Conservation (phyloP, 805 yeast species). For the Suhomyces vadensis region DNA sequence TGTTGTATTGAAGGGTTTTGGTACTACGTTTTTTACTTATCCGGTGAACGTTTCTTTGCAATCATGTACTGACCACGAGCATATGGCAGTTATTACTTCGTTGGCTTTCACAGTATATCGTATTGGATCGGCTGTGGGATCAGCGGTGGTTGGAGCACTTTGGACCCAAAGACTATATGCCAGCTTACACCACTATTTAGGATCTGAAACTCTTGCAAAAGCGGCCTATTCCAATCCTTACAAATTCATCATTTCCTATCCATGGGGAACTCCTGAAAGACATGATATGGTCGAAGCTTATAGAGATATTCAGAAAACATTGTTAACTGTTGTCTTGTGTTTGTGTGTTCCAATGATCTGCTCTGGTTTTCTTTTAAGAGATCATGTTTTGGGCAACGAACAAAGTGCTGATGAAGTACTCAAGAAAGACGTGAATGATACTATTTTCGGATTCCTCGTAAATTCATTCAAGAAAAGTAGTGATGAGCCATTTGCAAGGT, state of each 20-base stretch:
- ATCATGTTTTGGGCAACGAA: constrained; percentile 11
- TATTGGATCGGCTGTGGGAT: constrained; percentile 21
- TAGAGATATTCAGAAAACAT: constrained; percentile 12
- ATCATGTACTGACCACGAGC: constrained; percentile 18
- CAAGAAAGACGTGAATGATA: background rate
- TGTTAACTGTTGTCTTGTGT: constrained; percentile 7
- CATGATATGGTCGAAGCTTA: constrained; percentile 8
- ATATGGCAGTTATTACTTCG: constrained; percentile 20
- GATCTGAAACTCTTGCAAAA: constrained; percentile 8
- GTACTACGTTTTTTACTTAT: constrained; percentile 22
- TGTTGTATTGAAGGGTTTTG: constrained; percentile 19
- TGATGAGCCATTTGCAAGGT: background rate
- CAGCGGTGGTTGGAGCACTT: constrained; percentile 22
- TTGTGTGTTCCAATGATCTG: constrained; percentile 15
- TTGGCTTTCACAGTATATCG: constrained; percentile 17
- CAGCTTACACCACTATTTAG: constrained; percentile 52
- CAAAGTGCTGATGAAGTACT: constrained; percentile 14
- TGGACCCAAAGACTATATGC: constrained; percentile 18
- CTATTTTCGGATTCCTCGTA: background rate
- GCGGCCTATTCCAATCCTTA: constrained; percentile 13
- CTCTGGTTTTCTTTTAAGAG: constrained; percentile 13
- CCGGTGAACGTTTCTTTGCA: constrained; percentile 18
- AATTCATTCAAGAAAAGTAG: background rate
- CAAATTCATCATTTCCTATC: constrained; percentile 7
- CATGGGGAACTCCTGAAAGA: constrained; percentile 14